Evolutionary conservation across 257 asterid species (phyloP).

Genomic region (Solanum chmielewskii): DNA sequence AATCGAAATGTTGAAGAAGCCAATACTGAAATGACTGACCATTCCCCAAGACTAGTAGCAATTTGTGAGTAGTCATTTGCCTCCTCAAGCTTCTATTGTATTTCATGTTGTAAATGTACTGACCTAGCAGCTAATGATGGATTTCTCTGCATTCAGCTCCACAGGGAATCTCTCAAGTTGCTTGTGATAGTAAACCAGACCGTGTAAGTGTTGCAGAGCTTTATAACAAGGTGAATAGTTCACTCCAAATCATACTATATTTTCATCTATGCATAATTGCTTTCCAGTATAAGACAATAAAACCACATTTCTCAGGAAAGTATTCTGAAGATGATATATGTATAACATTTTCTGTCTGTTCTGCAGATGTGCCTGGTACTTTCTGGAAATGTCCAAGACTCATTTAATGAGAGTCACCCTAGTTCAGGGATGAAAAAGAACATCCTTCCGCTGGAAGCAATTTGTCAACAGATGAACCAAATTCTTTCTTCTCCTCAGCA

Average conservation of each 20-base stretch:
- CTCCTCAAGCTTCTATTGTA: conserved; percentile 1
- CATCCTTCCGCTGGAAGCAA: conserved; percentile 31
- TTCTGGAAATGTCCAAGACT: conserved; percentile 27
- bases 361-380: conserved; percentile 54
- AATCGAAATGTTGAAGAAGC: conserved; percentile 27
- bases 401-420: conserved; percentile 5
- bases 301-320: not conserved
- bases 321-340: not conserved
- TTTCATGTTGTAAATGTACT: not conserved
- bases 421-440: conserved; percentile 31
- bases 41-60: conserved; percentile 46
- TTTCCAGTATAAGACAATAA: not conserved
- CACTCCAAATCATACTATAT: not conserved
- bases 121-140: not conserved
- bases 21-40: conserved; percentile 24
- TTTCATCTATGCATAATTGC: not conserved
- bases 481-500: conserved; percentile 33
- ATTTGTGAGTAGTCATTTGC: conserved; percentile 44
- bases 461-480: conserved; percentile 29
- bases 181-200: conserved; percentile 47
- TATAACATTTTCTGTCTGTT: not conserved
- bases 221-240: conserved; percentile 56
- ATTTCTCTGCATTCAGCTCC: conserved; percentile 39
- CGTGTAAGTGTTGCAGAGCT: conserved; percentile 56
- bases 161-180: conserved; percentile 41